Evolutionary conservation across 1,139 yeast species (phyloP).

Genomic region (Blastobotrys arbuscula): DNA sequence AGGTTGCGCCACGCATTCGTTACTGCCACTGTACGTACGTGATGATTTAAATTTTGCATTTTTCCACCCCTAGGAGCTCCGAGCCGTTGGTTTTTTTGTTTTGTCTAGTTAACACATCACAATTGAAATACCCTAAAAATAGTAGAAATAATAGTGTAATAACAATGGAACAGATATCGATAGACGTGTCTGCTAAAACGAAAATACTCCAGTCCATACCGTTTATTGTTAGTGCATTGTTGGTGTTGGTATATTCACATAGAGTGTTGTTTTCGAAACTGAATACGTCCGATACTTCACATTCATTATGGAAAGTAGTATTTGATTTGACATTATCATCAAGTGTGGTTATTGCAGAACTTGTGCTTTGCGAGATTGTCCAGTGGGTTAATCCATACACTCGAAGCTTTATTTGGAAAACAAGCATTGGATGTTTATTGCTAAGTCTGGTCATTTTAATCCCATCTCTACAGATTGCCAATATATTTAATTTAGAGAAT

Average conservation of each 20-base stretch:
- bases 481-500: conserved; percentile 12
- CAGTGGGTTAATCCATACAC: conserved; percentile 30
- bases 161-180: no score
- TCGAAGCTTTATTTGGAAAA: conserved; percentile 33
- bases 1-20: no score
- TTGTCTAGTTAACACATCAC: no score
- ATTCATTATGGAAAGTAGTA: conserved; percentile 5
- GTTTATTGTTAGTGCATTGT: conserved; percentile 16
- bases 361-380: conserved; percentile 39
- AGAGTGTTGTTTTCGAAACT: conserved; percentile 6
- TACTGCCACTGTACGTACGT: no score
- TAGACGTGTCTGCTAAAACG: no score
- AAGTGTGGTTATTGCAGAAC: conserved; percentile 31
- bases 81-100: no score
- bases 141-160: no score
- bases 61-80: no score
- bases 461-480: conserved; percentile 32
- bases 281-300: neutral
- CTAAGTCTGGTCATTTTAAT: conserved; percentile 32
- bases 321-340: conserved; percentile 23
- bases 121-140: no score
- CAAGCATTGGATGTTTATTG: conserved; percentile 30
- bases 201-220: neutral
- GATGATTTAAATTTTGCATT: no score
- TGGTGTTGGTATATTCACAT: conserved; percentile 12